A percentile compares a stretch with the other conserved stretches of the same genome.
These are phyloP conservation scores for Rhodotorula graminis DNA, from an alignment of 768 basidiomycete genomes.

Conservation along the genomic window DNA sequence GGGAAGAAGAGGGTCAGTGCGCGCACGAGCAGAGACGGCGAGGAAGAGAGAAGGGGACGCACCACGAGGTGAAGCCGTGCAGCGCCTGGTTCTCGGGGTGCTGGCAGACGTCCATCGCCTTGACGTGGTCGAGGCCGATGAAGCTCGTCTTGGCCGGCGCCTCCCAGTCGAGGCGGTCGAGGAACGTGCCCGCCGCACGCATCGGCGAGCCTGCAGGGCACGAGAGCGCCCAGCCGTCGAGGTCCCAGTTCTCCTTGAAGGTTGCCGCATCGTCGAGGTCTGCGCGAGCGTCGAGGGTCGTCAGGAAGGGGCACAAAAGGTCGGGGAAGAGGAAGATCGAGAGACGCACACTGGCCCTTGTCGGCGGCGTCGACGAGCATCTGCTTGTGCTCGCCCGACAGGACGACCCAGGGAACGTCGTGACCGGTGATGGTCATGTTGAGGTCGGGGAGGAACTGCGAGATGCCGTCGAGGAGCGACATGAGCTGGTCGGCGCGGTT, in stretches of 20 bases:
- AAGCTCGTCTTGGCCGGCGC: slow-evolving; percentile 18
- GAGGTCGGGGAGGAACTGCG: slow-evolving; percentile 39
- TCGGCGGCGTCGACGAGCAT: slow-evolving; percentile 14
- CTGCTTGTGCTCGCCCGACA: slow-evolving; percentile 23
- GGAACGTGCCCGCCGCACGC: slow-evolving; percentile 2
- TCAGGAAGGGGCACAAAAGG: not conserved
- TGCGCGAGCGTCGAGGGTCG: not conserved
- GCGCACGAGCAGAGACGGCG: too few relatives aligned
- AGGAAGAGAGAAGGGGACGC: not conserved
- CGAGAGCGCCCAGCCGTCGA: slow-evolving; percentile 33
- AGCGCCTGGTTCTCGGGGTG: slow-evolving; percentile 44
- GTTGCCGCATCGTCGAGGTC: slow-evolving; percentile 18
- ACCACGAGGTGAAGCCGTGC: slow-evolving; percentile 45
- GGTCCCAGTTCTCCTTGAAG: slow-evolving; percentile 15
- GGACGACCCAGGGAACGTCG: slow-evolving; percentile 36
- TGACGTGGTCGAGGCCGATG: slow-evolving; percentile 44
- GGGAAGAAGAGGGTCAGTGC: too few relatives aligned
- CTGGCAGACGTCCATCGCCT: slow-evolving; percentile 46
- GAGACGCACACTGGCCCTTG: slow-evolving; percentile 17
- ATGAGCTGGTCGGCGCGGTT: slow-evolving; percentile 24
- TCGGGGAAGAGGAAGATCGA: not conserved
- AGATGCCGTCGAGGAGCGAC: slow-evolving; percentile 30
- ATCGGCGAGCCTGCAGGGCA: slow-evolving; percentile 38
- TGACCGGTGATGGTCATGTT: slow-evolving; percentile 41
- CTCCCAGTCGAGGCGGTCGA: slow-evolving; percentile 29